Base-by-base conservation (phyloP, 495 filamentous ascomycete species). In the Lasiosphaeria ovina region DNA sequence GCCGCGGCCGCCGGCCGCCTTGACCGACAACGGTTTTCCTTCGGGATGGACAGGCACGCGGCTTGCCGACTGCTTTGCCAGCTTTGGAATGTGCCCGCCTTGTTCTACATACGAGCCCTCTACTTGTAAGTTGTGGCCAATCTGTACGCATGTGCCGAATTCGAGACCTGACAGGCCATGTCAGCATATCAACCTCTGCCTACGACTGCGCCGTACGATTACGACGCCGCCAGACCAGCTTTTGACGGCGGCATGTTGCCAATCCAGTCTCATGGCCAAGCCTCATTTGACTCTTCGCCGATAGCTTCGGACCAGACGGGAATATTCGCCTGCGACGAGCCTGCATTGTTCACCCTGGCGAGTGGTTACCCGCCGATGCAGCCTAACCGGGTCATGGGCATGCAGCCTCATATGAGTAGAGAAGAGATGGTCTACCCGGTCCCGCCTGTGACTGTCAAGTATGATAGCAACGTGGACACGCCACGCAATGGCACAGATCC, bases 351-450 rank as follows among this genome's bases (percentile, higher is more conserved):
- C 59, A 70, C 72, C 61, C 66, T 81, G 51, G n/a, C 72, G 16
- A 69, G 24, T 24, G 24, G 59, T 59, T 79, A 77, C 48, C 72
- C 73, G 34, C 69, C 72, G 42, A 53, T 81, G 35, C 78, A 76
- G 58, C 73, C 76, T 48, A 72, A 57, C 5, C 68, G 67, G 36
- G 67, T 66, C 35, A 68, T 69, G 62, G 63, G 65, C n/a, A 54
- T 72, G 31, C 77, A 78, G 59, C 72, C 77, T 44, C 55, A 68
- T 50, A 67, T 71, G 35, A 67, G 65, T 50, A 65, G 70, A 52
- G 77, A 80, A 60, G 74, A 69, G 35, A 79, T 81, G 78, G 63
- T 78, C 33, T 81, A 81, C 58, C 75, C 78, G n/a, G 58, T 35
- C 50, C 52, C 62, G 16, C 55, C 74, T n/a, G 10, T 69, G 32